Percentiles rank a stretch among this genome's conserved stretches.
These are phyloP conservation scores for Penicillium parvum DNA, from an alignment of 495 filamentous ascomycete genomes.

Conservation along the genomic window DNA sequence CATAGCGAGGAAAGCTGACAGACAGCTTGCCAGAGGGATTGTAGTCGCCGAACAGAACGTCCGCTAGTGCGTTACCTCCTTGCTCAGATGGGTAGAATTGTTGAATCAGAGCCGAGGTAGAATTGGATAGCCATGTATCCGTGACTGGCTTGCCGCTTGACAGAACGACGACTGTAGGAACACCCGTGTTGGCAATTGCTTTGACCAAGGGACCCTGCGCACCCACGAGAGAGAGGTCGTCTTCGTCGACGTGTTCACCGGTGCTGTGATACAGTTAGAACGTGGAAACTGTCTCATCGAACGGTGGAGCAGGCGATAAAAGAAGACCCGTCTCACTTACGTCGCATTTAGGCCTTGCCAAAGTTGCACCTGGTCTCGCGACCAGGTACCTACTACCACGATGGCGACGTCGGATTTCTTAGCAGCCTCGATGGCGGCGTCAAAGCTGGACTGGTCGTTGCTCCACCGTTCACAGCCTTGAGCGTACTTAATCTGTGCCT, in stretches of 20 bases:
- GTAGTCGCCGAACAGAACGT: slow-evolving; percentile 63
- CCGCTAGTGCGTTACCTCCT: slow-evolving; percentile 58
- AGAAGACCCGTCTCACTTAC: slow-evolving; percentile 18
- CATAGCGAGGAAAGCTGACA: slow-evolving; percentile 60
- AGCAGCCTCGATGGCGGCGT: slow-evolving; percentile 57
- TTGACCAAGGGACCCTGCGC: slow-evolving; percentile 61
- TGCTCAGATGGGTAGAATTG: slow-evolving; percentile 69
- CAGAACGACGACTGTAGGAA: slow-evolving; percentile 65
- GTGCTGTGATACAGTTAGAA: slow-evolving; percentile 37
- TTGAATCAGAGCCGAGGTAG: slow-evolving; percentile 57
- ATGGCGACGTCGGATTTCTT: slow-evolving; percentile 64
- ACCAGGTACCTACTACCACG: slow-evolving; percentile 70
- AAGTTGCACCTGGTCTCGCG: slow-evolving; percentile 62
- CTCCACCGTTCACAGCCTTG: slow-evolving; percentile 72
- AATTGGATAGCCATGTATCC: slow-evolving; percentile 59
- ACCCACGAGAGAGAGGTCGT: slow-evolving; percentile 60
- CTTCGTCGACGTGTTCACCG: slow-evolving; percentile 65
- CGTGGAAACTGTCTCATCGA: not conserved
- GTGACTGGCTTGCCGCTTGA: slow-evolving; percentile 66
- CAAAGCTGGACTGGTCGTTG: slow-evolving; percentile 57
- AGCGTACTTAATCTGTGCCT: slow-evolving; percentile 54
- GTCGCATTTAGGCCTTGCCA: slow-evolving; percentile 66
- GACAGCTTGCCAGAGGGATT: slow-evolving; percentile 65
- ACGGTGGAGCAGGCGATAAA: not conserved
- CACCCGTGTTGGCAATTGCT: slow-evolving; percentile 59